Evolutionary conservation across 1,284 basidiomycete species (phyloP), one percentile per base, ranked within the genome.

Genomic region (Cryptococcus sp.): DNA sequence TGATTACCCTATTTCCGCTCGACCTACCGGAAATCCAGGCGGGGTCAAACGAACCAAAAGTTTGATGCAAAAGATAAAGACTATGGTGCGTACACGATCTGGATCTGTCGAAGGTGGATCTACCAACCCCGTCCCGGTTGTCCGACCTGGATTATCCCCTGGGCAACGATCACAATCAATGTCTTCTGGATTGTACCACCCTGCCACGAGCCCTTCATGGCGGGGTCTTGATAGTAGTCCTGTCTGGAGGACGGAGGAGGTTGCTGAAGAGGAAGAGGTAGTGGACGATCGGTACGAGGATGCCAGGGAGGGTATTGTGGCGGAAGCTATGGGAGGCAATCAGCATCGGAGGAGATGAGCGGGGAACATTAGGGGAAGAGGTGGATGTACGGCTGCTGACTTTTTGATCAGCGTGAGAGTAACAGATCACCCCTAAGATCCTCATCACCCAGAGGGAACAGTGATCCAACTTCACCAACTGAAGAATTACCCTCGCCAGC

Each of bases 51-150:
- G 77, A 30, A 77, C 68, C 23, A 76, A 76, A 59, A 76, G 74
- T 59, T 65, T 78, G 67, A 77, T 78, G 72, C 76, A 78, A 64
- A 76, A 73, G 57, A 64, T 78, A 58, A 74, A 73, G 66, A 70
- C 70, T 53, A 78, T 78, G 77, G 76, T 78, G 67, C 67, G 75
- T 74, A 63, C 61, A 48, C 57, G 64, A 54, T 58, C 65, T 34
- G 65, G 58, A 55, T 68, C 67, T 34, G 58, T 65, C 52, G 63
- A 65, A 41, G n/a, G 38, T 41, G 38, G 47, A 35, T 3, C 50
- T 23, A 38, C 14, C 23, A 13, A 34, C 10, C 5, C 23, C 35
- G 15, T 31, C 2, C 14, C 45, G 37, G 23, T 10, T 45, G 23
- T 44, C 47, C n/a, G 42, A 31, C 11, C 34, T 15, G 34, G 43